Evolutionary conservation across 2,329 filamentous ascomycete species (phyloP).

Genomic region (Nannizzia gypsea): DNA sequence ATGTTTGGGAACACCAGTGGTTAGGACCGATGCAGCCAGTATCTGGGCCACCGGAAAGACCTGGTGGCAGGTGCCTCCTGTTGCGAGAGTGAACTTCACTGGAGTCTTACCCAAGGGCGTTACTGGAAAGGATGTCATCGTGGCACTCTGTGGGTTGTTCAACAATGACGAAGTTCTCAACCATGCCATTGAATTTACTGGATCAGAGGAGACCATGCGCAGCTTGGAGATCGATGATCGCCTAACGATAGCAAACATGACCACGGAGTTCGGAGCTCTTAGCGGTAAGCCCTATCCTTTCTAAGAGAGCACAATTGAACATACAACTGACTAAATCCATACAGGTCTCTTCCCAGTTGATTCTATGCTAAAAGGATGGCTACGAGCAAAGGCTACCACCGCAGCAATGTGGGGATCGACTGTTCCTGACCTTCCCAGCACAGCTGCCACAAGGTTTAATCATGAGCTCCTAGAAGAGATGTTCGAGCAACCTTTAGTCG

Average conservation of each 20-base stretch:
- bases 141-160: slow-evolving; percentile 77
- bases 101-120: slow-evolving; percentile 67
- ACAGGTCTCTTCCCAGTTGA: slow-evolving; percentile 74
- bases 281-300: not conserved
- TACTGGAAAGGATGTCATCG: slow-evolving; percentile 86
- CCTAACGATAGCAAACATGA: slow-evolving; percentile 63
- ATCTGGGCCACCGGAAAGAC: slow-evolving; percentile 75
- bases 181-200: slow-evolving; percentile 78
- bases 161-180: slow-evolving; percentile 82
- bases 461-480: slow-evolving; percentile 64
- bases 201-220: slow-evolving; percentile 62
- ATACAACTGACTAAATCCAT: not conserved
- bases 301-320: not conserved
- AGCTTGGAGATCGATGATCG: slow-evolving; percentile 59
- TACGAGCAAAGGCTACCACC: slow-evolving; percentile 62
- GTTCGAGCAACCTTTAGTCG: slow-evolving; percentile 51
- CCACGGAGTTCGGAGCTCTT: slow-evolving; percentile 67
- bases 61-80: slow-evolving; percentile 81
- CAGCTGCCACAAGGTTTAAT: slow-evolving; percentile 50
- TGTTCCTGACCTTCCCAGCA: slow-evolving; percentile 33
- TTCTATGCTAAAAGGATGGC: slow-evolving; percentile 56
- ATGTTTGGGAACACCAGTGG: slow-evolving; percentile 66
- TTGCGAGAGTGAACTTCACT: slow-evolving; percentile 67
- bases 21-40: slow-evolving; percentile 73
- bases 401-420: slow-evolving; percentile 43